Evolutionary conservation across 352 stramenopile genomes (phyloP), one percentile per base, ranked within the genome.

Genomic region (Globisporangium iwayamae): DNA sequence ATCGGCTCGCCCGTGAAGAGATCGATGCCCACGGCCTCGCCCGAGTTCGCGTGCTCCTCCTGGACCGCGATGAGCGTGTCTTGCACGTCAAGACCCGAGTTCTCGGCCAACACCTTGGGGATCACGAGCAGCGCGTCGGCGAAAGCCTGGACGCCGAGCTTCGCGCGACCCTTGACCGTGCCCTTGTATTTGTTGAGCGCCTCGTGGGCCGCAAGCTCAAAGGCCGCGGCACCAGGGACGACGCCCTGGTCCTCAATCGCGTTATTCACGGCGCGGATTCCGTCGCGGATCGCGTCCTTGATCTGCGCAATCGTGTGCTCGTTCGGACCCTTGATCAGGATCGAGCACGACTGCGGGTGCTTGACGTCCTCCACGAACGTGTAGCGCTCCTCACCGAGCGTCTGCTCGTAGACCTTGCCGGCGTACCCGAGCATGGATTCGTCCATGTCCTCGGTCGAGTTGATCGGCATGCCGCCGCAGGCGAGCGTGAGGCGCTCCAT

Each of bases 401-500:
- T 99, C 62, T 99, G 90, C 81, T 99, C 97, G 72, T 97, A 98
- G 20, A 99, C 97, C 67, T 97, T 96, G 47, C 97, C 98, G 25
- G 97, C 97, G 57, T 83, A 99, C 53, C 98, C 98, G 50, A 99
- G 87, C 87, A 98, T 96, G 60, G 87, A 88, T 67, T 89, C 81
- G 55, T 98, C 91, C 81, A 99, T 94, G 83, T 99, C 98, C 66
- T 99, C 97, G 38, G 98, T 93, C 64, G 83, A 97, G 81, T 99
- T 99, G 78, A 99, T 98, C 10, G 96, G 91, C 77, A 98, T 94
- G 60, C 98, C 98, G 52, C 98, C 97, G 76, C 97, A 99, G 36
- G 97, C 97, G 65, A 99, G 94, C 47, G 97, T 98, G 64, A 99
- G 91, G 59, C 97, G 90, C 84, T 99, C 98, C 98, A 99, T 99